Evolutionary conservation across 441 rosid genomes (phyloP).

Genomic region (Brassica hybrid): DNA sequence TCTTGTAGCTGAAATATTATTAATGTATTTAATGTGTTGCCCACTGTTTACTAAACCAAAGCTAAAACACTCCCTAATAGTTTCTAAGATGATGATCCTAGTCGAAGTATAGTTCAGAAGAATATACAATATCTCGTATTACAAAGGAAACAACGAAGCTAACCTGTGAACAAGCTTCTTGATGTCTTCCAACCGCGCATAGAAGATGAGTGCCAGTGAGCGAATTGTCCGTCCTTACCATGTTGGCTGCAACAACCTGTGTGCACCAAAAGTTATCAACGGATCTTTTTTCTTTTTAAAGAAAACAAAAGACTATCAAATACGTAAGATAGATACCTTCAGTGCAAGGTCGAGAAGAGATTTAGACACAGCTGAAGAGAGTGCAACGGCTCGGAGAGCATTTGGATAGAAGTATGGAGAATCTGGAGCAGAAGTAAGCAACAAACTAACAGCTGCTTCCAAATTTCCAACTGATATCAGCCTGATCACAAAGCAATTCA

Average conservation of each 20-base stretch:
- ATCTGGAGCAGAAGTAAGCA: conserved; percentile 93
- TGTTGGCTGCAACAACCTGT: conserved; percentile 98
- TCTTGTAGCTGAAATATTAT: conserved; percentile 80
- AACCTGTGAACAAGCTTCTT: conserved; percentile 99
- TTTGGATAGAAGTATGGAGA: conserved; percentile 90
- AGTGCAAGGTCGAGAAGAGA: conserved; percentile 97
- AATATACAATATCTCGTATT: not conserved
- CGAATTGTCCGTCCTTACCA: conserved; percentile 93
- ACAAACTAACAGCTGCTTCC: conserved; percentile 94
- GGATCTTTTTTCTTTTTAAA: not conserved
- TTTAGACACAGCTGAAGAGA: conserved; percentile 94
- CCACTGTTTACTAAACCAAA: too few relatives aligned
- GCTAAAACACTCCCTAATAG: conserved; percentile 8
- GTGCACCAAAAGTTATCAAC: conserved; percentile 14
- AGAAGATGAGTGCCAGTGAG: conserved; percentile 94
- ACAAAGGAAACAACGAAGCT: conserved; percentile 35
- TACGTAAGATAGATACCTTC: conserved; percentile 54
- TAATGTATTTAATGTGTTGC: not conserved
- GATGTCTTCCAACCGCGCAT: conserved; percentile 97
- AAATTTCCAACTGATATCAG: conserved; percentile 94
- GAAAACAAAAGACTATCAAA: conserved; percentile 11
- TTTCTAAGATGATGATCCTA: conserved; percentile 1
- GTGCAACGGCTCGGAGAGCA: conserved; percentile 98
- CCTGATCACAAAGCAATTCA: conserved; percentile 50
- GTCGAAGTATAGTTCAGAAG: conserved; percentile 19